These are phyloP conservation scores for Takakia lepidozioides DNA, from an alignment of 225 moss, liverwort and hornwort species.

Conservation along the genomic window DNA sequence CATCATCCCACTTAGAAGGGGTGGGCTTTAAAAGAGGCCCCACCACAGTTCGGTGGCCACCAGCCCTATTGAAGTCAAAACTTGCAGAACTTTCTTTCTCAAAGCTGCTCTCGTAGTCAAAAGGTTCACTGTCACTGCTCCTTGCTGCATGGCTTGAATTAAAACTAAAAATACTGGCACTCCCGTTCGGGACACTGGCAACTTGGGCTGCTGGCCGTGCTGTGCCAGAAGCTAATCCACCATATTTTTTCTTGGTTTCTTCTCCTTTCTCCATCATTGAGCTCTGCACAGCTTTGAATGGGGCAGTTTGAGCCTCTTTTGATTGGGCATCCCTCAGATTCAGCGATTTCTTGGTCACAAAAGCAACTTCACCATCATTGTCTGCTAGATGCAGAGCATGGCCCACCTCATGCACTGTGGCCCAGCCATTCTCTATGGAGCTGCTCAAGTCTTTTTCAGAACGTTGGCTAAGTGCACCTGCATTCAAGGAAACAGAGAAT, in stretches of 20 bases:
- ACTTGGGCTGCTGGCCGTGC: constrained; percentile 21
- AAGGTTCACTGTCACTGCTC: constrained; percentile 36
- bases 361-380: constrained; percentile 18
- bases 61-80: constrained; percentile 39
- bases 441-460: constrained; percentile 33
- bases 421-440: constrained; percentile 43
- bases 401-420: constrained; percentile 32
- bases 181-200: constrained; percentile 52
- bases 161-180: constrained; percentile 69
- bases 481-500: too few relatives aligned
- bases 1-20: constrained; percentile 97
- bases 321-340: constrained; percentile 17
- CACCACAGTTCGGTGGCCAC: constrained; percentile 30
- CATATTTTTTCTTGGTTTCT: constrained; percentile 52
- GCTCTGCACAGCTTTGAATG: constrained; percentile 48
- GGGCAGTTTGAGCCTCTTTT: constrained; percentile 27
- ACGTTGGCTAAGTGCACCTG: constrained; percentile 14
- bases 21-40: constrained; percentile 66
- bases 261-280: constrained; percentile 39
- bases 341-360: constrained; percentile 29
- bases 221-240: constrained; percentile 16
- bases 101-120: constrained; percentile 54
- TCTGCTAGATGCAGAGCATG: constrained; percentile 4
- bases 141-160: constrained; percentile 69
- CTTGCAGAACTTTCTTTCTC: constrained; percentile 32